These are phyloP conservation scores for Boletus subcaerulescens DNA, from an alignment of 768 basidiomycete genomes.

Conservation along the genomic window DNA sequence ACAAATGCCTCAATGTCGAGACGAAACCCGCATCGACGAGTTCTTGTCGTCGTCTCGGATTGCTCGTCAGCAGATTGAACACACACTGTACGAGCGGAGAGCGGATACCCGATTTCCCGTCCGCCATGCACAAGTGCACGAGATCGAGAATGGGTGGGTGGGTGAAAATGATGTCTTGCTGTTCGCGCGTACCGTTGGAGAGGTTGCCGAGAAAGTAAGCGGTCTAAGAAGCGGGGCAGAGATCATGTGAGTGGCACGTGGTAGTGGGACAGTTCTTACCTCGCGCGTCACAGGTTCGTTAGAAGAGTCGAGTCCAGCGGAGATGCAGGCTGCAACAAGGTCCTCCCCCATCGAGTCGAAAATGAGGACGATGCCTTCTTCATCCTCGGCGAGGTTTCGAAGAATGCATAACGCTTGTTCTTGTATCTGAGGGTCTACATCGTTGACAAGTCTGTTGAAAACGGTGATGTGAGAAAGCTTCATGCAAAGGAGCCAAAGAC, in stretches of 20 bases:
- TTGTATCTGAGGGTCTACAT: constrained; percentile 52
- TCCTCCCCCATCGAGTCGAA: constrained; percentile 51
- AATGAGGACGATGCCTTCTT: constrained; percentile 60
- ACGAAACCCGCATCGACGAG: constrained; percentile 46
- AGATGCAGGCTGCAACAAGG: constrained; percentile 44
- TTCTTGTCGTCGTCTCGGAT: constrained; percentile 36
- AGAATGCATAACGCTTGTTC: constrained; percentile 72
- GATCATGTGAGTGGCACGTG: background rate
- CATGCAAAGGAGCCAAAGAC: constrained; percentile 17
- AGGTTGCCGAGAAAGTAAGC: constrained; percentile 66
- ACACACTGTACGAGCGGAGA: constrained; percentile 61
- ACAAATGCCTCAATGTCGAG: constrained; percentile 40
- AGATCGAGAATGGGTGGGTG: constrained; percentile 50
- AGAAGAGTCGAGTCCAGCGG: constrained; percentile 46
- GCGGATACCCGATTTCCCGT: constrained; percentile 55
- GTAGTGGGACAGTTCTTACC: constrained; percentile 26
- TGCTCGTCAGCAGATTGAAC: constrained; percentile 48
- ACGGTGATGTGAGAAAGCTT: background rate
- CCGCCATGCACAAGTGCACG: constrained; percentile 57
- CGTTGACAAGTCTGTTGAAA: constrained; percentile 47
- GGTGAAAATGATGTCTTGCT: constrained; percentile 52
- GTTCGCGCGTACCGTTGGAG: constrained; percentile 51
- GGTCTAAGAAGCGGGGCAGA: constrained; percentile 36
- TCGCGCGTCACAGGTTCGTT: constrained; percentile 55
- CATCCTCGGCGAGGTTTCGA: constrained; percentile 64